Evolutionary conservation across 257 asterid species (phyloP).

Genomic region (Solanum chaucha): DNA sequence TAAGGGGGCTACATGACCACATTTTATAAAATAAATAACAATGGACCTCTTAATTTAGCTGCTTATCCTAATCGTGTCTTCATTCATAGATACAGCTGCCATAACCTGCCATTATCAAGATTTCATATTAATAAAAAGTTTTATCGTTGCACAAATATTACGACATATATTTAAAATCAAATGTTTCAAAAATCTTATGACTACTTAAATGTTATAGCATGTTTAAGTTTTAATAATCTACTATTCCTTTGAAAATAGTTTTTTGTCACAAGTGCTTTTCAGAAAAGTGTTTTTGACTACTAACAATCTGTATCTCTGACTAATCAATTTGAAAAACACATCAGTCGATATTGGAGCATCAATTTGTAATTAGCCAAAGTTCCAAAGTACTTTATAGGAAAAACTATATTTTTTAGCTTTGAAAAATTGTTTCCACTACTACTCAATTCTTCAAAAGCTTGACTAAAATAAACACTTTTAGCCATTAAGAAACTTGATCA

Average conservation of each 20-base stretch:
- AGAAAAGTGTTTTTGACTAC: not conserved
- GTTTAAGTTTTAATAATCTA: not conserved
- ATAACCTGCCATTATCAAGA: slow-evolving; percentile 33
- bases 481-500: not conserved
- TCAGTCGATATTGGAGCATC: not conserved
- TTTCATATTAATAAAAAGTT: too few relatives aligned
- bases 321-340: not conserved
- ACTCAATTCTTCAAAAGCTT: too few relatives aligned
- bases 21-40: not conserved
- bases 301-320: not conserved
- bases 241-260: not conserved
- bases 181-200: too few relatives aligned
- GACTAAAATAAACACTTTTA: not conserved
- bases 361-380: not conserved
- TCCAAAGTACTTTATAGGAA: not conserved
- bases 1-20: not conserved
- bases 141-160: accelerated
- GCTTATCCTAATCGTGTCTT: not conserved
- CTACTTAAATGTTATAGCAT: accelerated
- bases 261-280: not conserved
- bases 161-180: too few relatives aligned
- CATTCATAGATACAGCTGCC: slow-evolving; percentile 28
- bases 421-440: too few relatives aligned
- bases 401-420: too few relatives aligned
- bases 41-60: not conserved